These are phyloP conservation scores for Mycena polygramma DNA, from an alignment of 768 basidiomycete species.

Conservation along the genomic window DNA sequence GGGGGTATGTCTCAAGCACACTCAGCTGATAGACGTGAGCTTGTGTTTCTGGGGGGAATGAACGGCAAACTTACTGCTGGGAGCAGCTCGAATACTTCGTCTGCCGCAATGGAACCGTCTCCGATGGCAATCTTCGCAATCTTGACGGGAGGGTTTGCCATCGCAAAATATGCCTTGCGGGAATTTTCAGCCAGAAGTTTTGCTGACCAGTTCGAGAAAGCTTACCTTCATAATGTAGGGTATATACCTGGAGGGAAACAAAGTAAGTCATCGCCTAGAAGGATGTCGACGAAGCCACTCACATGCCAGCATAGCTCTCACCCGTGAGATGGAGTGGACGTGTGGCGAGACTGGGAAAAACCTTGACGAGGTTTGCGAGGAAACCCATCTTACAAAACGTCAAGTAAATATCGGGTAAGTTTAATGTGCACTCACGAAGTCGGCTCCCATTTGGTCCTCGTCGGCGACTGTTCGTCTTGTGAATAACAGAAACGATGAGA, in stretches of 20 bases:
- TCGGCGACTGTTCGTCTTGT: conserved; percentile 56
- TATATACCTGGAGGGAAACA: conserved; percentile 18
- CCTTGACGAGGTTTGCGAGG: conserved; percentile 76
- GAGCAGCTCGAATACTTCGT: conserved; percentile 62
- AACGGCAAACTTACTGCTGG: conserved; percentile 62
- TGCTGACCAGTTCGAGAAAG: background rate
- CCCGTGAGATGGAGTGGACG: conserved; percentile 79
- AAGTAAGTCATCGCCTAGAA: background rate
- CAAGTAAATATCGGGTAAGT: background rate
- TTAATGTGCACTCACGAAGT: conserved; percentile 57
- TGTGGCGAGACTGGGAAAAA: conserved; percentile 76
- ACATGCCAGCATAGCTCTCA: conserved; percentile 82
- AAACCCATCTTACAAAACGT: conserved; percentile 71
- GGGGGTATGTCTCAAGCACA: conserved; percentile 79
- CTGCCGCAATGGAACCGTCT: conserved; percentile 71
- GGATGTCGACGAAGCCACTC: conserved; percentile 61
- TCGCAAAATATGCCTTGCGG: conserved; percentile 66
- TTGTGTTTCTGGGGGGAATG: conserved; percentile 1
- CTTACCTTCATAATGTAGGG: conserved; percentile 76
- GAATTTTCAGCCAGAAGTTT: background rate
- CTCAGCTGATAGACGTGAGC: conserved; percentile 53
- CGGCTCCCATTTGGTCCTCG: conserved; percentile 75
- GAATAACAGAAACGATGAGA: conserved; percentile 8
- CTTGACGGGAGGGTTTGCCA: conserved; percentile 74
- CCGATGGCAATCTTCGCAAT: conserved; percentile 79